These are phyloP conservation scores for Solidago caesia DNA, from an alignment of 129 eudicot genomes.

Conservation along the genomic window DNA sequence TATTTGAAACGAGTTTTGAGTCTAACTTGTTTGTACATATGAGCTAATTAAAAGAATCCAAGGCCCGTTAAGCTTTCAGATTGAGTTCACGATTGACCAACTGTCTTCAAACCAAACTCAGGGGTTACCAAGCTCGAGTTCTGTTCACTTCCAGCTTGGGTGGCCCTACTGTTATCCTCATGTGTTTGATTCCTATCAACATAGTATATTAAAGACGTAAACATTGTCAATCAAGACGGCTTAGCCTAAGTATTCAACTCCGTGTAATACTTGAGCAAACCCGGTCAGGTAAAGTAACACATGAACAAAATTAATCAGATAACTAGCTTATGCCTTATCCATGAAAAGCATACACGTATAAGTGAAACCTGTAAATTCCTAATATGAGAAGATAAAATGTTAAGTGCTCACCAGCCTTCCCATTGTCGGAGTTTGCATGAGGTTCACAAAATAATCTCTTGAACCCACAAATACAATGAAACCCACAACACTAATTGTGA, in stretches of 20 bases:
- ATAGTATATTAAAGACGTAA: neutral
- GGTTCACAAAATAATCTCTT: slow-evolving; percentile 25
- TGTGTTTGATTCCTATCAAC: neutral
- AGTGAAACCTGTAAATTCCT: neutral
- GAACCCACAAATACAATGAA: slow-evolving; percentile 34
- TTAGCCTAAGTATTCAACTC: neutral
- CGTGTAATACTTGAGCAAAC: neutral
- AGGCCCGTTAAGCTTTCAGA: too few relatives aligned
- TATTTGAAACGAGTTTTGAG: too few relatives aligned
- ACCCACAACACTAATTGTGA: slow-evolving; percentile 39
- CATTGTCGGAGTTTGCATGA: slow-evolving; percentile 1
- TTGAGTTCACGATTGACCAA: too few relatives aligned
- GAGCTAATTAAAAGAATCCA: too few relatives aligned
- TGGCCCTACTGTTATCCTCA: too few relatives aligned
- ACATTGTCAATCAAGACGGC: neutral
- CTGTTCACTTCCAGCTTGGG: neutral
- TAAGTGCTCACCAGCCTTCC: slow-evolving; percentile 25
- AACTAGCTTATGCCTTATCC: neutral
- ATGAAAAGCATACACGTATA: neutral
- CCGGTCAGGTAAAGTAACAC: neutral
- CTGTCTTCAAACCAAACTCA: too few relatives aligned
- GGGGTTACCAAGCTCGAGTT: neutral
- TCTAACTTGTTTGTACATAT: too few relatives aligned
- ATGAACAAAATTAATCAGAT: neutral
- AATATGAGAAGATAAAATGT: neutral